Evolutionary conservation across 192 early-diverging fungal genomes (phyloP), one percentile per base, ranked within the genome.

Genomic region (Chytriomyces hyalinus): DNA sequence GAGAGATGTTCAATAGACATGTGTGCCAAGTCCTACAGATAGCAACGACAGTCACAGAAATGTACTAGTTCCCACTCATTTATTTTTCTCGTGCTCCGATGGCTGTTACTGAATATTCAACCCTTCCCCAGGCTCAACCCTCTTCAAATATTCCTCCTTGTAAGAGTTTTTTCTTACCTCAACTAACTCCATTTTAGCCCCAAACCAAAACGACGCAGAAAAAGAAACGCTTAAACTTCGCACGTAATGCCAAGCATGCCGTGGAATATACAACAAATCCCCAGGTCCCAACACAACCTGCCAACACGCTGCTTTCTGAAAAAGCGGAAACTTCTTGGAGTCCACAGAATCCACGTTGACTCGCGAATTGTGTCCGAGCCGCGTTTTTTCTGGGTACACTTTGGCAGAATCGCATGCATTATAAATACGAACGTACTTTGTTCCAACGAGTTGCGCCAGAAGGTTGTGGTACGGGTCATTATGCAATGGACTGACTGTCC

Each of bases 161-260:
- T 67, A 67, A n/a, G 22, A 46, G 11, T 46, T 46, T 5, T 28
- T 65, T 71, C 57, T 57, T 3, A 7, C 49, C 43, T 78, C 63
- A 20, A 73, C 60, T 20, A 78, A 65, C 49, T 67, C 69, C 70
- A 73, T 78, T 60, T 78, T 78, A 5, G 77, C 69, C n/a, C 77
- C 77, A 70, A 94, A 97, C 95, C 95, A 97, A 74, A 94, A 92
- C 73, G 93, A 94, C 6, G 95, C 87, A 74, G 93, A 94, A 57
- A 93, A 92, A 65, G 93, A 94, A 2, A 81, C 85, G 6, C 84
- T 88, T 36, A 95, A 80, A 9, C 93, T 91, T 61, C 89, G 85
- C 43, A 97, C 92, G 79, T 92, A 94, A 77, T 97, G 95, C 95
- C 95, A 97, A 90, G 26, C 22, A 82, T 91, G 86, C 82, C 93